phyloP scores from a whole-genome alignment of 139 green algal species.

The Pseudopediastrum boryanum region DNA sequence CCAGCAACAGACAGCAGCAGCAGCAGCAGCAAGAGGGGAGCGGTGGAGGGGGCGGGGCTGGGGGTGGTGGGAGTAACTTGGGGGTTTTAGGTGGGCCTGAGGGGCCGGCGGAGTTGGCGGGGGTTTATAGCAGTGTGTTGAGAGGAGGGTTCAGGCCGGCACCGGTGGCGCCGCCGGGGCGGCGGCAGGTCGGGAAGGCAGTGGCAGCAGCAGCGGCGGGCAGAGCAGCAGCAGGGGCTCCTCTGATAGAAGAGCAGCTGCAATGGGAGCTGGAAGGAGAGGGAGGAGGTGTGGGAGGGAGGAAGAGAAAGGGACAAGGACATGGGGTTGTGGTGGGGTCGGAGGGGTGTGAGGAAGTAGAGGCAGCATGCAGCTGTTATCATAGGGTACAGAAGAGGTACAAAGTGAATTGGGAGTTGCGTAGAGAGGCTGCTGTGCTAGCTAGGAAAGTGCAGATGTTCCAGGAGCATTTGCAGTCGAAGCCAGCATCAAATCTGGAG shows the following conservation, averaged over 20 bases:
- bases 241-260: constrained; percentile 8
- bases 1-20: constrained; percentile 4
- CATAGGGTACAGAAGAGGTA: constrained; percentile 15
- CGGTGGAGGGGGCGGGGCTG: neutral
- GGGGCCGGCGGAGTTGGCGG: constrained; percentile 51
- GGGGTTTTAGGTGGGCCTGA: constrained; percentile 31
- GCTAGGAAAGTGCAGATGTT: constrained; percentile 26
- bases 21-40: neutral
- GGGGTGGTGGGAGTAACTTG: neutral
- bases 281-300: constrained; percentile 18
- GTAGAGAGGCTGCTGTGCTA: neutral
- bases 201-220: constrained; percentile 2
- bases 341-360: neutral
- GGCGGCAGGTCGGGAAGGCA: neutral
- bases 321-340: neutral
- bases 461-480: constrained; percentile 23
- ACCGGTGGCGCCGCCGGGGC: constrained; percentile 35
- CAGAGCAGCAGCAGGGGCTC: neutral
- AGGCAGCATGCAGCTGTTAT: constrained; percentile 2
- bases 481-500: no score
- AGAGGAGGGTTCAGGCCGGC: constrained; percentile 58
- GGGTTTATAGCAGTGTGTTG: constrained; percentile 45
- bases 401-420: constrained; percentile 1
- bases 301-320: neutral
- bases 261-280: neutral